Conservation (phyloP, 306 rosid genomes). For the Purshia tridentata region DNA sequence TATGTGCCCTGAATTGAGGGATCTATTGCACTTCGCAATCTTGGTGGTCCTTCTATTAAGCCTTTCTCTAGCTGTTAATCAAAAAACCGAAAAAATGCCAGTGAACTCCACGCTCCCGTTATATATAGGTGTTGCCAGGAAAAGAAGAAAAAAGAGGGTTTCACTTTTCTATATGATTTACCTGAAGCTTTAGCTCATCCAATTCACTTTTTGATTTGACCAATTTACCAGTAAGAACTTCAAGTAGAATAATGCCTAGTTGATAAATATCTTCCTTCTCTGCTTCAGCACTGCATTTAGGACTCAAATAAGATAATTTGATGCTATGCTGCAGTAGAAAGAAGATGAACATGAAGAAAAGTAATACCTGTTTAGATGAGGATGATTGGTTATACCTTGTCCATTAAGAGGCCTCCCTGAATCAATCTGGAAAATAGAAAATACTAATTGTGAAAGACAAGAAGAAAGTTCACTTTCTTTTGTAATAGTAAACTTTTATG, state of each 20-base stretch:
- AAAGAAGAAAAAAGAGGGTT: too few species aligned
- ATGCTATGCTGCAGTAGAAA: neutral
- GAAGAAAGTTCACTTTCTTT: neutral
- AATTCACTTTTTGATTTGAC: slow-evolving; percentile 46
- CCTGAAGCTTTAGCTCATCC: slow-evolving; percentile 61
- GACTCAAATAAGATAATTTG: neutral
- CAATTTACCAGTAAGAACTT: slow-evolving; percentile 68
- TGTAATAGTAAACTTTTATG: too few species aligned
- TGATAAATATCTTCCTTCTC: slow-evolving; percentile 90
- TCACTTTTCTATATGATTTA: slow-evolving; percentile 16
- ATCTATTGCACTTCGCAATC: slow-evolving; percentile 36
- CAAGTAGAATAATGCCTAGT: slow-evolving; percentile 71
- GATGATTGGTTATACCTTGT: slow-evolving; percentile 6
- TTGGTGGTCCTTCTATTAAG: slow-evolving; percentile 49
- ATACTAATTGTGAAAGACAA: neutral
- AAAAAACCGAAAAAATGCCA: neutral
- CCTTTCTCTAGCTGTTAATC: slow-evolving; percentile 58
- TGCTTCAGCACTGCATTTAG: slow-evolving; percentile 35
- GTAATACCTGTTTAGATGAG: slow-evolving; percentile 34
- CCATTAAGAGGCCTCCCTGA: slow-evolving; percentile 31
- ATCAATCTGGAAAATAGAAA: slow-evolving; percentile 31
- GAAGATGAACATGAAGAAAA: slow-evolving; percentile 9
- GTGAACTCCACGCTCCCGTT: neutral
- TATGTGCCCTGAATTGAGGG: slow-evolving; percentile 54
- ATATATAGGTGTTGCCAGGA: neutral